Evolutionary conservation across 345 rosid species (phyloP), one percentile per base, ranked within the genome.

Genomic region (Hevea brasiliensis): DNA sequence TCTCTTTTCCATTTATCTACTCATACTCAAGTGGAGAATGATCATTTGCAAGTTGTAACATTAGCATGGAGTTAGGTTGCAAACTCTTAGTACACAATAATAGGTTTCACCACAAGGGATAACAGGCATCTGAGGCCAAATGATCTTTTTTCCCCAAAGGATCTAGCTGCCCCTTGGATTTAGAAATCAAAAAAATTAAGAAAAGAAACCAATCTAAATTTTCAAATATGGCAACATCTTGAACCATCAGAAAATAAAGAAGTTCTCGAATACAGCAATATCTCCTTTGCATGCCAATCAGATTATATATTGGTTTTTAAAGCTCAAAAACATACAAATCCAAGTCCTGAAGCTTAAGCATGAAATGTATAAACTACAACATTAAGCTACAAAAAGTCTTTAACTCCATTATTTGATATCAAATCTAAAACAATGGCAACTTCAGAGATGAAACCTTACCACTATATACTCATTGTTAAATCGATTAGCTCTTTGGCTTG

Each of bases 401-500:
- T 13, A 42, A 70, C 23, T n/a, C 50, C 18, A 37, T 24, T 17
- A 64, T 15, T 21, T 18, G 57, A 54, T 23, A 50, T 23, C 24
- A 21, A 54, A 41, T 32, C 27, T 0, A 8, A 37, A 73, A 72
- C 45, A 41, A 27, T 1, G 44, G 58, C 50, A 78, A 70, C 45
- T 74, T 48, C 21, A 40, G 65, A 62, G 58, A 66, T 50, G 45
- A 75, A 66, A 72, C 20, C 70, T 80, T 87, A 91, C 99, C 98
- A 95, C 97, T 69, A 95, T 89, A 77, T 91, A 93, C 73, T 91
- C 96, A 67, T 91, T 93, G 84, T 86, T 89, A 72, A 89, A 89
- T 64, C 90, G 96, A 69, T 75, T 86, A 61, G 88, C 80, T 86
- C 83, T 86, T 65, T 65, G 84, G 71, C 80, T 85, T 45, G 45